phyloP scores from a whole-genome alignment of 169 alveolate genomes.

The Theileria equi region DNA sequence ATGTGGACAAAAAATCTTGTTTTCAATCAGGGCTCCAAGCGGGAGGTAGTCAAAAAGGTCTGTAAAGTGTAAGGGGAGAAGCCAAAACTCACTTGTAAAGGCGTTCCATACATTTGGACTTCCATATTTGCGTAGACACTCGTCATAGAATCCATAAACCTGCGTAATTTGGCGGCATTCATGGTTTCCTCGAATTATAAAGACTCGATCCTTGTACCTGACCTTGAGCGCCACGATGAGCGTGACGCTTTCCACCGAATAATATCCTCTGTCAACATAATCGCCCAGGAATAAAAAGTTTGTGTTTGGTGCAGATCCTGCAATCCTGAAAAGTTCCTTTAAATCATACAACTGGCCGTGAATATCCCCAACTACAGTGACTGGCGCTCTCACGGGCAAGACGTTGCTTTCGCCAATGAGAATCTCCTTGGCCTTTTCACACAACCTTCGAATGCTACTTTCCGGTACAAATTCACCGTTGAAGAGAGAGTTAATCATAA shows the following conservation, averaged over 20 bases:
- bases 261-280: slow-evolving; percentile 97
- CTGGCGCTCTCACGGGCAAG: slow-evolving; percentile 84
- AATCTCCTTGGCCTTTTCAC: slow-evolving; percentile 52
- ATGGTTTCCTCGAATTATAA: slow-evolving; percentile 94
- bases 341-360: slow-evolving; percentile 97
- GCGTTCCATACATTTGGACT: slow-evolving; percentile 92
- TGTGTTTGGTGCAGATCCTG: slow-evolving; percentile 91
- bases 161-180: slow-evolving; percentile 94
- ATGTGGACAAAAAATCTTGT: slow-evolving; percentile 92
- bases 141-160: slow-evolving; percentile 97
- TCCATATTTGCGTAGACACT: slow-evolving; percentile 95
- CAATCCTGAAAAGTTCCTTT: slow-evolving; percentile 91
- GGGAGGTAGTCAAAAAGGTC: slow-evolving; percentile 95
- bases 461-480: slow-evolving; percentile 52
- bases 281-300: slow-evolving; percentile 97
- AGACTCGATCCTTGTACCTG: slow-evolving; percentile 87
- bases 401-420: slow-evolving; percentile 38
- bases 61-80: neutral
- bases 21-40: slow-evolving; percentile 93
- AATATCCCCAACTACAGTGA: slow-evolving; percentile 94
- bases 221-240: slow-evolving; percentile 89
- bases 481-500: slow-evolving; percentile 22
- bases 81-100: slow-evolving; percentile 75
- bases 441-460: slow-evolving; percentile 33
- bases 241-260: slow-evolving; percentile 91